Evolutionary conservation across 225 moss, liverwort and hornwort species (phyloP).

Genomic region (Neckera pumila): DNA sequence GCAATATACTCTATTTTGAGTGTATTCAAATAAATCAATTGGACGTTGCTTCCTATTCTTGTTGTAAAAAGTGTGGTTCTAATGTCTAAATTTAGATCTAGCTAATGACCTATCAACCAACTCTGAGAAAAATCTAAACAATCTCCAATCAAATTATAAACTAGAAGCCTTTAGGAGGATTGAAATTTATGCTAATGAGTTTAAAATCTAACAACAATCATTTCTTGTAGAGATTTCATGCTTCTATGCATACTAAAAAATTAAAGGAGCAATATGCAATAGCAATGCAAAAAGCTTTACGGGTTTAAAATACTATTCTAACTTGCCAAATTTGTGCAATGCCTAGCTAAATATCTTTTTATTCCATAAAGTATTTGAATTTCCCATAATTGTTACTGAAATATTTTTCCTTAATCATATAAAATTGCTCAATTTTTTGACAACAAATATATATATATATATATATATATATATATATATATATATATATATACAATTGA

Average conservation of each 20-base stretch:
- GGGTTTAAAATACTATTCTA: not conserved
- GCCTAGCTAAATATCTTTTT: too few relatives aligned
- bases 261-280: conserved; percentile 27
- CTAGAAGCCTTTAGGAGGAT: not conserved
- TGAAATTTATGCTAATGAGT: not conserved
- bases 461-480: too few relatives aligned
- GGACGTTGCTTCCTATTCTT: too few relatives aligned
- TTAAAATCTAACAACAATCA: too few relatives aligned
- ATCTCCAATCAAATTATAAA: not conserved
- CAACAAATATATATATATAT: not conserved
- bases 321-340: not conserved
- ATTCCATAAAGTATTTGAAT: not conserved
- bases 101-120: not conserved
- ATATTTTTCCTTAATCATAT: not conserved
- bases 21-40: not conserved
- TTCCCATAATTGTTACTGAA: fast-evolving
- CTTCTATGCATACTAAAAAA: conserved; percentile 3
- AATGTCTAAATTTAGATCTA: too few relatives aligned
- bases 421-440: not conserved
- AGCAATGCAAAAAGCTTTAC: conserved; percentile 31
- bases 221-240: conserved; percentile 21
- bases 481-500: too few relatives aligned
- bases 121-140: too few relatives aligned
- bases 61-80: not conserved
- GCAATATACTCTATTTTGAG: not conserved